These are phyloP conservation scores for Setomelanomma holmii DNA, from an alignment of 2,329 filamentous ascomycete genomes.

Conservation along the genomic window DNA sequence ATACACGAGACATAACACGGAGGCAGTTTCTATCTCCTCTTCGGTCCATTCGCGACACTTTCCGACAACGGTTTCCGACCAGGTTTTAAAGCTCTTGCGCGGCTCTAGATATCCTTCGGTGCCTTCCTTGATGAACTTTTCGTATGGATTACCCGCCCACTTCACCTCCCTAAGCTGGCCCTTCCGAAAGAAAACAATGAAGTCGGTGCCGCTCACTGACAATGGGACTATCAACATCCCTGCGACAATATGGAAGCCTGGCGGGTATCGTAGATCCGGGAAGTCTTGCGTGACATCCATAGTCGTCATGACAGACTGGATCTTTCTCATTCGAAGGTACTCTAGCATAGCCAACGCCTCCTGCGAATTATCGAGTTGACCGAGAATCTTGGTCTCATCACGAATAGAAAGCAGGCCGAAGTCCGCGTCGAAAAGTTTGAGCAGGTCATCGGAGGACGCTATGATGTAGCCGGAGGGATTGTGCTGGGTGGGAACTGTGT, in stretches of 20 bases:
- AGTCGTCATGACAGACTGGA: conserved; percentile 78
- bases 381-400: conserved; percentile 88
- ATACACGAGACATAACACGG: conserved; percentile 86
- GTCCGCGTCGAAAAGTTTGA: conserved; percentile 86
- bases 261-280: conserved; percentile 78
- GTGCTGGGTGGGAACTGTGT: conserved; percentile 78
- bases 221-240: conserved; percentile 84
- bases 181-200: conserved; percentile 89
- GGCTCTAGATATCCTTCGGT: conserved; percentile 79
- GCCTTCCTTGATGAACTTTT: conserved; percentile 75
- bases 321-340: conserved; percentile 77
- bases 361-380: conserved; percentile 75
- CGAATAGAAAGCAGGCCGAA: conserved; percentile 84
- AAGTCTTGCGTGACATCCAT: conserved; percentile 80
- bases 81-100: conserved; percentile 77
- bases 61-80: conserved; percentile 81
- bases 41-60: conserved; percentile 89
- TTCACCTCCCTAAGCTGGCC: conserved; percentile 78
- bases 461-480: conserved; percentile 92
- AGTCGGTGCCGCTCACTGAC: conserved; percentile 77
- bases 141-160: conserved; percentile 87
- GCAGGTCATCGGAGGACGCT: conserved; percentile 82
- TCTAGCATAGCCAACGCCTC: conserved; percentile 85
- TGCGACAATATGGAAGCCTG: conserved; percentile 79
- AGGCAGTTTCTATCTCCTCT: conserved; percentile 87